phyloP scores from a whole-genome alignment of 129 eudicot genomes.

The Arctium minus region DNA sequence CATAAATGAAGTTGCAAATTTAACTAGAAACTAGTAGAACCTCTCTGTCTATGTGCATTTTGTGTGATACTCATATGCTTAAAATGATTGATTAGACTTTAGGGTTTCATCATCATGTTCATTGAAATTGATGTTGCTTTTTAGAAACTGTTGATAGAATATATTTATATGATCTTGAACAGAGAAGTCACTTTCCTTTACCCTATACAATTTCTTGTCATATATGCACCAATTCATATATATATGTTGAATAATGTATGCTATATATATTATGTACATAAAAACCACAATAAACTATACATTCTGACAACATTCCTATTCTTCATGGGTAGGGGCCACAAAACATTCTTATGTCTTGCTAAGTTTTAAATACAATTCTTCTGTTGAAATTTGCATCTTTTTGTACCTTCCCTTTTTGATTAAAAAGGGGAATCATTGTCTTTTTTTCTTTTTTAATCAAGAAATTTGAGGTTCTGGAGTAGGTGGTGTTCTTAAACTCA shows the following conservation, averaged over 20 bases:
- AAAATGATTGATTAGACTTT: background rate
- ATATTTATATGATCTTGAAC: constrained; percentile 11
- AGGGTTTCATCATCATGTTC: background rate
- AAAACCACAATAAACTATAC: background rate
- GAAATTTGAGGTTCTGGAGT: constrained; percentile 4
- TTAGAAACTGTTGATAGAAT: background rate
- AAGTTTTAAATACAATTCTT: constrained; percentile 1
- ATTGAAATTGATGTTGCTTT: background rate
- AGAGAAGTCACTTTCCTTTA: constrained; percentile 5
- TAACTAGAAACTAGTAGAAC: too few relatives aligned
- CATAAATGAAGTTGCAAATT: background rate
- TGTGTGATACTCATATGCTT: background rate
- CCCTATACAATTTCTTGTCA: constrained; percentile 11
- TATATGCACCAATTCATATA: background rate
- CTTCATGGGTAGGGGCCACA: constrained; percentile 23
- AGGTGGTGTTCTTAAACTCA: constrained; percentile 7
- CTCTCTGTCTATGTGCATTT: background rate
- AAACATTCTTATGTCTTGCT: constrained; percentile 22
- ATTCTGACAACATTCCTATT: constrained; percentile 25
- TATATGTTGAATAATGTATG: background rate
- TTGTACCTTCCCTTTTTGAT: constrained; percentile 15
- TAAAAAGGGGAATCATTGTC: constrained; percentile 15
- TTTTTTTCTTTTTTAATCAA: background rate
- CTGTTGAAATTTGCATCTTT: constrained; percentile 17
- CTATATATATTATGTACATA: background rate